These are phyloP conservation scores for Colletotrichum chrysophilum DNA, from an alignment of 2,329 filamentous ascomycete genomes.

Conservation along the genomic window DNA sequence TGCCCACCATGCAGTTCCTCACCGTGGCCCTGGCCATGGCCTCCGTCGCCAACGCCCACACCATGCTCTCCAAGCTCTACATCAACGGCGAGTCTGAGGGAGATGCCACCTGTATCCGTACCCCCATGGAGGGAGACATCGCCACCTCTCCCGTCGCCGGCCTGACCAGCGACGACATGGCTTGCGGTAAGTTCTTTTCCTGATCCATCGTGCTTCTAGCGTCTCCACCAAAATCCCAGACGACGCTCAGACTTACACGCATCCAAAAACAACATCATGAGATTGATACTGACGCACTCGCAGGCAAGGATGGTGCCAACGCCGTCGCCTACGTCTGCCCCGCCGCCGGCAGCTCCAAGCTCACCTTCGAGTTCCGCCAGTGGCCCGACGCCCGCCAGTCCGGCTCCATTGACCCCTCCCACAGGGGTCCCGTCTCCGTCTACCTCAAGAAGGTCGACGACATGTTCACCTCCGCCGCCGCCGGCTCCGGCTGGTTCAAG, in stretches of 20 bases:
- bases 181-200: slow-evolving; percentile 63
- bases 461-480: slow-evolving; percentile 55
- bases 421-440: slow-evolving; percentile 73
- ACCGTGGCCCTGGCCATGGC: slow-evolving; percentile 39
- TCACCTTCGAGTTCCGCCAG: slow-evolving; percentile 72
- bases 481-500: slow-evolving; percentile 79
- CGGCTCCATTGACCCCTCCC: slow-evolving; percentile 63
- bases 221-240: slow-evolving; percentile 9
- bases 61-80: slow-evolving; percentile 67
- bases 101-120: slow-evolving; percentile 74
- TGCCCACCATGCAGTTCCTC: slow-evolving; percentile 41
- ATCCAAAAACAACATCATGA: slow-evolving; percentile 9
- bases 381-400: slow-evolving; percentile 60
- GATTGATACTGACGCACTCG: not conserved
- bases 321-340: slow-evolving; percentile 55
- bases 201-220: slow-evolving; percentile 13
- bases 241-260: not conserved
- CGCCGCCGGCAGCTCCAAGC: slow-evolving; percentile 53
- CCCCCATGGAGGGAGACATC: slow-evolving; percentile 57
- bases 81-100: slow-evolving; percentile 69
- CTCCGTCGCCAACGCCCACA: slow-evolving; percentile 57
- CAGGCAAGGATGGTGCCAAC: slow-evolving; percentile 48
- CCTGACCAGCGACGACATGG: slow-evolving; percentile 67
- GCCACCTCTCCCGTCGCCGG: slow-evolving; percentile 64
- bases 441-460: slow-evolving; percentile 74